Conservation (phyloP, 2,329 filamentous ascomycete species). For the Fusarium sp. region DNA sequence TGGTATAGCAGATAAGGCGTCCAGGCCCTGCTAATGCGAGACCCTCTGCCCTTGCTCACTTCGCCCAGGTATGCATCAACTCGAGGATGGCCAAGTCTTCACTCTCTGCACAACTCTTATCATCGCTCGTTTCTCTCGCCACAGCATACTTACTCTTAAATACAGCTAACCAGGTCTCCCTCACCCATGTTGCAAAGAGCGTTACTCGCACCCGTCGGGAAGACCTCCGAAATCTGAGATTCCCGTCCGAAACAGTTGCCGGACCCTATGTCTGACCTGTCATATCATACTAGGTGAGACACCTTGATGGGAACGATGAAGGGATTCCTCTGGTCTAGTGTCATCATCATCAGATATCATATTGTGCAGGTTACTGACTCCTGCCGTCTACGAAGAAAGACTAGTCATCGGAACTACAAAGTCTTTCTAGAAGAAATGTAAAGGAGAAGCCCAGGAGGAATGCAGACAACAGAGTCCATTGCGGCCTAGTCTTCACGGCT, state of each 20-base stretch:
- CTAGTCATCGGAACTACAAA: too few species aligned
- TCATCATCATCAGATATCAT: background rate
- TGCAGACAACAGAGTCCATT: background rate
- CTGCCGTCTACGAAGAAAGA: too few species aligned
- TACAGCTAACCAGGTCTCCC: background rate
- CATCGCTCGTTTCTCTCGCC: background rate
- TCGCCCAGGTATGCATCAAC: background rate
- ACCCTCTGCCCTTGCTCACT: background rate
- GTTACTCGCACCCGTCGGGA: constrained; percentile 15
- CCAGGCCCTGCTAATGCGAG: background rate
- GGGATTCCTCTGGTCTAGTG: background rate
- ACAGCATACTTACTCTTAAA: background rate
- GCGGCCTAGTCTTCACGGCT: background rate
- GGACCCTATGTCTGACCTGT: constrained; percentile 24
- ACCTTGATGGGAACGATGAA: background rate
- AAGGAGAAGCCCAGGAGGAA: background rate
- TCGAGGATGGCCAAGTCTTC: background rate
- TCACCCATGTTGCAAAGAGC: background rate
- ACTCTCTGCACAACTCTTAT: background rate
- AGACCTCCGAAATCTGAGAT: constrained; percentile 33
- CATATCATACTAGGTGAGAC: background rate
- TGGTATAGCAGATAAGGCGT: too few species aligned
- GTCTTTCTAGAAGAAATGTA: background rate
- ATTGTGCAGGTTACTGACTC: background rate
- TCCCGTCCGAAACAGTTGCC: constrained; percentile 30